Evolutionary conservation across 345 rosid genomes (phyloP), one percentile per base, ranked within the genome.

Genomic region (Salix exigua): DNA sequence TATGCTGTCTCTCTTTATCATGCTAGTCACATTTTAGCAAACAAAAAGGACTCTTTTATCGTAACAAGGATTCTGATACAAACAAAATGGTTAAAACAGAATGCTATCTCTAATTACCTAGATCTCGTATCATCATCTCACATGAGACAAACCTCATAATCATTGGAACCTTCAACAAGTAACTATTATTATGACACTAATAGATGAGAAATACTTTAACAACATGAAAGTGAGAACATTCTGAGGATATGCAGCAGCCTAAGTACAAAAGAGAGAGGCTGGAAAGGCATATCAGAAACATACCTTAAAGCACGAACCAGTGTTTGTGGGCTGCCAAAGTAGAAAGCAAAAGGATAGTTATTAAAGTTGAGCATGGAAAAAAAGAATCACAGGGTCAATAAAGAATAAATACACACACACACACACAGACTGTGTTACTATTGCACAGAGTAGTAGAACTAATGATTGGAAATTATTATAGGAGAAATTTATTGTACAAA

Each of bases 261-360:
- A 73, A 28, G 35, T 55, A 25, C 14, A 79, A 17, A 26, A 46
- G 63, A 33, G 46, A 38, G 25, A 3, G n/a, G 71, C 58, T 21
- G 30, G 17, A 51, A 53, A 55, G 53, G 72, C 37, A 71, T 26
- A 44, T 31, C 51, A 25, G 28, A 74, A 77, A 78, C 86, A 80
- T 87, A 96, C 99, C 99, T 96, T 78, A 96, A 80, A 78, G 97
- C 96, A 85, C 98, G 99, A 76, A 96, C 99, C 87, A 96, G 82
- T 23, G 98, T 96, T 84, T 93, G 98, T 71, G 99, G 98, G 86
- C 99, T 96, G 91, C 93, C 89, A 82, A 79, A 82, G 11, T 70
- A 44, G 70, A 72, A 38, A 16, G 62, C 6, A 55, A 66, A 86
- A 64, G 66, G 18, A 75, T 33, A 42, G 12, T 38, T 25, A 68